Percentiles rank a stretch among this genome's conserved stretches.
Conservation (phyloP, 129 eudicot species). For the Tanacetum coccineum region DNA sequence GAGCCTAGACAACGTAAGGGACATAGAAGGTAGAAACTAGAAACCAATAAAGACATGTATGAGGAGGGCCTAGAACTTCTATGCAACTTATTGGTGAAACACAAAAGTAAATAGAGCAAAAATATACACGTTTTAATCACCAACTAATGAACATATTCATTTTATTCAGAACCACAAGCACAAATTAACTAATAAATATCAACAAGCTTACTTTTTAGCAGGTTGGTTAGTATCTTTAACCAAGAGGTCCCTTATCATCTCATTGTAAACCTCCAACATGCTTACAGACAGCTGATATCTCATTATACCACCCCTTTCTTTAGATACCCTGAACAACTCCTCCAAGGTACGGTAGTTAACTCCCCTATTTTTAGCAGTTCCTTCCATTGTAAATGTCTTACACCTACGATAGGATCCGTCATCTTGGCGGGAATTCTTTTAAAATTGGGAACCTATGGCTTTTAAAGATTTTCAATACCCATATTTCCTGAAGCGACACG, state of each 20-base stretch:
- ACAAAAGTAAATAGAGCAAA: neutral
- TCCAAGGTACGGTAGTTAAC: too few species aligned
- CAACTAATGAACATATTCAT: neutral
- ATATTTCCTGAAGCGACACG: too few species aligned
- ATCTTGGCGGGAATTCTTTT: too few species aligned
- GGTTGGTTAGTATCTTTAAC: conserved; percentile 51
- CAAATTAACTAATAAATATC: conserved; percentile 3
- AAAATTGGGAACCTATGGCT: too few species aligned
- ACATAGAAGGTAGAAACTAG: too few species aligned
- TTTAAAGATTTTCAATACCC: too few species aligned
- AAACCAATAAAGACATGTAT: too few species aligned
- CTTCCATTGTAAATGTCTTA: conserved; percentile 97
- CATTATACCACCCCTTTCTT: conserved; percentile 63
- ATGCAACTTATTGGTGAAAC: neutral
- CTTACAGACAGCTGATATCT: conserved; percentile 76
- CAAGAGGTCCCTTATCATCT: conserved; percentile 83
- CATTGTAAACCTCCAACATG: conserved; percentile 98
- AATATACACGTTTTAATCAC: neutral
- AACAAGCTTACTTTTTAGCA: conserved; percentile 57
- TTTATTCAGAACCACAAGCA: neutral
- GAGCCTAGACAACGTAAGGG: too few species aligned
- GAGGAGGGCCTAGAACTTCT: neutral
- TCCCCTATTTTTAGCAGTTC: conserved; percentile 79
- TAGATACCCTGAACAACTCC: conserved; percentile 52
- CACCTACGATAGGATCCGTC: too few species aligned